Evolutionary conservation across 1,284 basidiomycete species (phyloP).

Genomic region (Sporisorium reilianum): DNA sequence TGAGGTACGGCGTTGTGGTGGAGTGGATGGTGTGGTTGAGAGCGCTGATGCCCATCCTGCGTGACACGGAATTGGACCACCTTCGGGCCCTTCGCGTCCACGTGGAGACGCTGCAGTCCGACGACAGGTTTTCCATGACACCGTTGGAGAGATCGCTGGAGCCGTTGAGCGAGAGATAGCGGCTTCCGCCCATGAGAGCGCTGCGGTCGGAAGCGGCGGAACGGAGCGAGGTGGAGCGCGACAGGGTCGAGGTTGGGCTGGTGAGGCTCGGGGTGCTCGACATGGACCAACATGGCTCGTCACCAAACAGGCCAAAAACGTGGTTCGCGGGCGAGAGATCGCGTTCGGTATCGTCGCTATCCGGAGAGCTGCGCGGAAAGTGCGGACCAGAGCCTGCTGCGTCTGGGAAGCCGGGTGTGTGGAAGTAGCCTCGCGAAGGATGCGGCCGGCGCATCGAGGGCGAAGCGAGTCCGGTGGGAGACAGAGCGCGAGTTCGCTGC

Average conservation of each 20-base stretch:
- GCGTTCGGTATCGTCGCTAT: neutral
- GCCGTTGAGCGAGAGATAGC: conserved; percentile 29
- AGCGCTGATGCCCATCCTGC: conserved; percentile 42
- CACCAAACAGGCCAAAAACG: neutral
- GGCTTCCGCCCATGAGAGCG: conserved; percentile 14
- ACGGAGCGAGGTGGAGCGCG: conserved; percentile 39
- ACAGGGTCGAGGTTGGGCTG: conserved; percentile 33
- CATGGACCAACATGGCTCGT: conserved; percentile 24
- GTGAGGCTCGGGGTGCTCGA: conserved; percentile 43
- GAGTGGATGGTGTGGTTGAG: conserved; percentile 43
- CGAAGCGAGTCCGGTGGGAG: conserved; percentile 11
- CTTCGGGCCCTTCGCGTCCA: conserved; percentile 36
- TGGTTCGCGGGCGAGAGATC: neutral
- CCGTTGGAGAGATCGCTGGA: conserved; percentile 30
- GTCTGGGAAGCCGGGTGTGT: neutral
- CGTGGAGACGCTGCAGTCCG: conserved; percentile 13
- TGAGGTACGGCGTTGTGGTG: conserved; percentile 51
- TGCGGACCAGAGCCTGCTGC: conserved; percentile 3
- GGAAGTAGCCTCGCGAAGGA: conserved; percentile 9
- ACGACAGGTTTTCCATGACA: conserved; percentile 9
- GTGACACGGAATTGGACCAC: conserved; percentile 45
- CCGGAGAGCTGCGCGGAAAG: conserved; percentile 9
- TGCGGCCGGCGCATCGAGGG: conserved; percentile 12
- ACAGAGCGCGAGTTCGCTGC: conserved; percentile 10
- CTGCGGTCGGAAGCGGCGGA: conserved; percentile 29